Conservation (phyloP, 2,329 filamentous ascomycete species). For the Xylaria multiplex region DNA sequence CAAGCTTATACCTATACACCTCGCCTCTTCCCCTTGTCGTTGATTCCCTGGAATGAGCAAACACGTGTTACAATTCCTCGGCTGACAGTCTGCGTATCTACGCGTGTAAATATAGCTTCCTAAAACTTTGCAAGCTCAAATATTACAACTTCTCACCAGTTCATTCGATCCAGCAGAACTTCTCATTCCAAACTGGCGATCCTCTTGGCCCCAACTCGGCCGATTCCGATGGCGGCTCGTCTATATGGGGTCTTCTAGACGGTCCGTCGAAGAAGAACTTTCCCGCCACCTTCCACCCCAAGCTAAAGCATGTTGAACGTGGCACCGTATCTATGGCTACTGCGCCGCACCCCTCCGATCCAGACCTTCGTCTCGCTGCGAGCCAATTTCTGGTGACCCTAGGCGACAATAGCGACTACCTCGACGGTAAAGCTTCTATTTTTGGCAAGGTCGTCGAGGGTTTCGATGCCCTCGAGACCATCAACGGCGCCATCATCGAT, state of each 20-base stretch:
- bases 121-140: slow-evolving; percentile 98
- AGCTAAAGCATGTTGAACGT: slow-evolving; percentile 86
- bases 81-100: slow-evolving; percentile 58
- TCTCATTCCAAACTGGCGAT: slow-evolving; percentile 96
- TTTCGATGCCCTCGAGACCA: slow-evolving; percentile 91
- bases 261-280: slow-evolving; percentile 79
- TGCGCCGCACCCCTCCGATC: slow-evolving; percentile 76
- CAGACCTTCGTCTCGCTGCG: slow-evolving; percentile 82
- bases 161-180: slow-evolving; percentile 91
- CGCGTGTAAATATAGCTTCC: slow-evolving; percentile 73
- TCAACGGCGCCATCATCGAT: slow-evolving; percentile 90
- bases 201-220: slow-evolving; percentile 86
- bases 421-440: slow-evolving; percentile 93
- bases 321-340: slow-evolving; percentile 99
- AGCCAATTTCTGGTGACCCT: slow-evolving; percentile 96
- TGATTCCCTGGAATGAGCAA: background rate
- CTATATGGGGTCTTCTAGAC: slow-evolving; percentile 87
- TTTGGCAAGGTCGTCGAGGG: slow-evolving; percentile 97
- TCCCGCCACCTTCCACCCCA: slow-evolving; percentile 83
- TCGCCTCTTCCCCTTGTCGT: background rate
- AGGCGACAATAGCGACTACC: slow-evolving; percentile 86
- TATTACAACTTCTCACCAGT: slow-evolving; percentile 98
- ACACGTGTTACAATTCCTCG: slow-evolving; percentile 9
- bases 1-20: background rate
- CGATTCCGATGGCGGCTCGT: slow-evolving; percentile 90